Base-by-base conservation (phyloP, 495 filamentous ascomycete species). In the Aspergillus avenaceus region DNA sequence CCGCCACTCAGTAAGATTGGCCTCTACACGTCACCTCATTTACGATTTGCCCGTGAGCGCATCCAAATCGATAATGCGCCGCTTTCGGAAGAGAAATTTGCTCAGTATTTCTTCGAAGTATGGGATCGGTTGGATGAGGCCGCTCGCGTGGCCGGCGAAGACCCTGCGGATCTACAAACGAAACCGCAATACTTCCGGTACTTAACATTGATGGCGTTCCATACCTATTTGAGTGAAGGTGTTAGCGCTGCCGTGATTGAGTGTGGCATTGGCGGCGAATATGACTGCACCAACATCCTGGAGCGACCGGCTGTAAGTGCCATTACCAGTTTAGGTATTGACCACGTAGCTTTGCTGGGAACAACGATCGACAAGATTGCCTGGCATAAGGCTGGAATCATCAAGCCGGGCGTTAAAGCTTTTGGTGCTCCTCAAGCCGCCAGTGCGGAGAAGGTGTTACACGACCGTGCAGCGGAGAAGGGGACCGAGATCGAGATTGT, bases 361-460 rank as follows among this genome's bases (percentile, higher is more conserved):
- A 65, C 79, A 27, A 95, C 93, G 0, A 83, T 96, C 34, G 87
- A 91, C 41, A 78, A 91, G 54, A 98, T 98, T 52, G 92, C 95
- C 4, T 97, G 95, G 93, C 92, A 98, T 61, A 97, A 98, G 65
- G 88, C 81, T 11, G 93, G 93, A 11, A 92, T 97, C 44, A 85
- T 96, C 72, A 98, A 97, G 64, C 21, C 63, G 2, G 83, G 80
- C 0, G 73, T 74, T 9, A 78, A 82, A 8, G 86, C 82, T 2
- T 93, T 95, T 47, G 88, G 85, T 1, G 81, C 87, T 9, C 81
- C 82, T 13, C 93, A 98, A 63, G 70, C 75, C 0, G 65, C 77
- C 1, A 69, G 61, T 11, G 93, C 91, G 0, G 65, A 85, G 41
- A 65, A 77, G 21, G 90, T 97, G 6, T 67, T 98, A 11, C 54